These are phyloP conservation scores for Cordyceps cicadae DNA, from an alignment of 2,329 filamentous ascomycete species.

Conservation along the genomic window DNA sequence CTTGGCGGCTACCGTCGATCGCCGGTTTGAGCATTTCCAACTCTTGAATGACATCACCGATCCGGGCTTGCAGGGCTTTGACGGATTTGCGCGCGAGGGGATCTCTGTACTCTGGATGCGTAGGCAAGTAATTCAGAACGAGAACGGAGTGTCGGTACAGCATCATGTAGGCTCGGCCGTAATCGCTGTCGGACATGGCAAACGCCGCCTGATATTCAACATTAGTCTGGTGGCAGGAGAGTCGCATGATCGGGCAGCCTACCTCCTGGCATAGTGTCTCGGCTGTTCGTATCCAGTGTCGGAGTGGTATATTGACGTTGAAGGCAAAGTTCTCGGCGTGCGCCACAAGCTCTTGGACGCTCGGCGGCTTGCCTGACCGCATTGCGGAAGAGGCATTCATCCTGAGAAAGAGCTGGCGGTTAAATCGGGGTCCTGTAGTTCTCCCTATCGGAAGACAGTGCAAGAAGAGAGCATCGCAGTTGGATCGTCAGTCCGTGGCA, in stretches of 20 bases:
- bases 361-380: slow-evolving; percentile 47
- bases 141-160: slow-evolving; percentile 84
- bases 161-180: slow-evolving; percentile 81
- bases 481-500: neutral
- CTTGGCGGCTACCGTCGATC: slow-evolving; percentile 62
- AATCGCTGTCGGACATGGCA: slow-evolving; percentile 78
- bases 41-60: slow-evolving; percentile 53
- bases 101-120: slow-evolving; percentile 67
- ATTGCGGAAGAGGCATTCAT: slow-evolving; percentile 23
- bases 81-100: slow-evolving; percentile 58
- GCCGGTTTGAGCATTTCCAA: slow-evolving; percentile 74
- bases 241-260: slow-evolving; percentile 17
- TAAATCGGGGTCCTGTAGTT: neutral
- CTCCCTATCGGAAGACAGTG: slow-evolving; percentile 5
- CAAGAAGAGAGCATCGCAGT: neutral
- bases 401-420: neutral
- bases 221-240: slow-evolving; percentile 6
- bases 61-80: slow-evolving; percentile 38
- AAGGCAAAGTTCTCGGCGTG: slow-evolving; percentile 76
- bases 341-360: slow-evolving; percentile 65
- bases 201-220: slow-evolving; percentile 58
- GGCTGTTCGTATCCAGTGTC: slow-evolving; percentile 74
- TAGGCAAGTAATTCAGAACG: slow-evolving; percentile 65
- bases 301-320: slow-evolving; percentile 65
- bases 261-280: slow-evolving; percentile 77